Evolutionary conservation across 768 basidiomycete genomes (phyloP).

Genomic region (Floccularia luteovirens): DNA sequence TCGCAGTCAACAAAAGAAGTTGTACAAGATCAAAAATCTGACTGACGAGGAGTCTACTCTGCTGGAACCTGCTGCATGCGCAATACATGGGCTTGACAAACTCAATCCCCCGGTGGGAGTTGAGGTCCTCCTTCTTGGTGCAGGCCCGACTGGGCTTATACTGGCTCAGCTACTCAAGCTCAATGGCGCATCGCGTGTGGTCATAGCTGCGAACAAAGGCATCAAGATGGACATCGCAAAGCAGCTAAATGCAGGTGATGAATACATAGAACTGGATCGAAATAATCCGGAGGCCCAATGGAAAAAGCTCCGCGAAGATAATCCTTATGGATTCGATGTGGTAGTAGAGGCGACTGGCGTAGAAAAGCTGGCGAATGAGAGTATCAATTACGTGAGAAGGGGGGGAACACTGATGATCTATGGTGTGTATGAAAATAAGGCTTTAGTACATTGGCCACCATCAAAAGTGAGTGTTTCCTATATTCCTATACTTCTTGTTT

Average conservation of each 20-base stretch:
- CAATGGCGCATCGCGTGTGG: conserved; percentile 76
- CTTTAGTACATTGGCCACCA: conserved; percentile 83
- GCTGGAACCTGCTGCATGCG: conserved; percentile 86
- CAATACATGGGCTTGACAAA: conserved; percentile 88
- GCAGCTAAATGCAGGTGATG: conserved; percentile 71
- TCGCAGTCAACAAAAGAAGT: conserved; percentile 49
- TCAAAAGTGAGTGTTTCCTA: too few species aligned
- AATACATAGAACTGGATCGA: conserved; percentile 81
- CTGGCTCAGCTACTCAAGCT: conserved; percentile 83
- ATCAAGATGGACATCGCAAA: conserved; percentile 87
- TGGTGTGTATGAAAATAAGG: conserved; percentile 85
- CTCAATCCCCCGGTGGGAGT: conserved; percentile 75
- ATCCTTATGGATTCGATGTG: conserved; percentile 84
- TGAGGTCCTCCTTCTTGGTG: conserved; percentile 79
- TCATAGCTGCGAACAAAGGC: conserved; percentile 85
- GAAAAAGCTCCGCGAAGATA: conserved; percentile 69
- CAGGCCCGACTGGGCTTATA: conserved; percentile 88
- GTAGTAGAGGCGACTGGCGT: conserved; percentile 67
- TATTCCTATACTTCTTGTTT: too few species aligned
- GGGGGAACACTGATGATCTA: conserved; percentile 86
- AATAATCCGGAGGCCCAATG: conserved; percentile 71
- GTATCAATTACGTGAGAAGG: conserved; percentile 83
- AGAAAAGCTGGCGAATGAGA: conserved; percentile 79
- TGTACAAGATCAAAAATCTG: conserved; percentile 85
- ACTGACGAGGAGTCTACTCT: conserved; percentile 84